A percentile compares a stretch with the other conserved stretches of the same genome.
Evolutionary conservation across 2,329 filamentous ascomycete species (phyloP).

Genomic region (Sarocladium kiliense): DNA sequence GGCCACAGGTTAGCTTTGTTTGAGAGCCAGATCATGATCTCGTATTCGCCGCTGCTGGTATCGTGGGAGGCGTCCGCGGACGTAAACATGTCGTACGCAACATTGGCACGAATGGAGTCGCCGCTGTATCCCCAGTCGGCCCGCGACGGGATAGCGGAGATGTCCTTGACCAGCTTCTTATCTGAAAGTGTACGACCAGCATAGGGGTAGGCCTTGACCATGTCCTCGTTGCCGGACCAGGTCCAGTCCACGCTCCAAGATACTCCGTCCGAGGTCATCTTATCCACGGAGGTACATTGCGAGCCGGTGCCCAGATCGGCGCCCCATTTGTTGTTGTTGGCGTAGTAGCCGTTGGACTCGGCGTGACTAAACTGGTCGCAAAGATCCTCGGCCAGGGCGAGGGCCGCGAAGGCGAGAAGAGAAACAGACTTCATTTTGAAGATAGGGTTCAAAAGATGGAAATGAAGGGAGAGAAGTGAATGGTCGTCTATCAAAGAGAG

Average conservation of each 20-base stretch:
- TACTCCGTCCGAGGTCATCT: conserved; percentile 21
- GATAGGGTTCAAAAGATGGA: neutral
- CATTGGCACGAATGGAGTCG: conserved; percentile 39
- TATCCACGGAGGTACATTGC: conserved; percentile 32
- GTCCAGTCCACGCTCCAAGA: conserved; percentile 32
- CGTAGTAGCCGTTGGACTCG: conserved; percentile 12
- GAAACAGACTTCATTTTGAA: conserved; percentile 14
- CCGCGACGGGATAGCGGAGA: conserved; percentile 23
- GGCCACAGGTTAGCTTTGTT: neutral
- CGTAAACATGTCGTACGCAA: conserved; percentile 55
- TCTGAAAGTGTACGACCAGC: conserved; percentile 10
- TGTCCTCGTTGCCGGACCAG: conserved; percentile 27
- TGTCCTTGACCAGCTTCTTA: conserved; percentile 21
- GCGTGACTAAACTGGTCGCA: conserved; percentile 15
- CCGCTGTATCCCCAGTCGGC: conserved; percentile 26
- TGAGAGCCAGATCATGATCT: conserved; percentile 52
- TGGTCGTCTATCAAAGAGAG: neutral
- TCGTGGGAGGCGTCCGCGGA: conserved; percentile 30
- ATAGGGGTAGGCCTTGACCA: conserved; percentile 34
- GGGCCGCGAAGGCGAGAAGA: conserved; percentile 11
- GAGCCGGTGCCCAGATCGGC: conserved; percentile 20
- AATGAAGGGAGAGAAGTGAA: neutral
- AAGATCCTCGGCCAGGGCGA: conserved; percentile 7
- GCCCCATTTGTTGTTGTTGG: conserved; percentile 34
- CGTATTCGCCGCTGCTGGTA: conserved; percentile 36